Conservation (phyloP, 2,329 filamentous ascomycete species). For the Verticillium nonalfalfae region DNA sequence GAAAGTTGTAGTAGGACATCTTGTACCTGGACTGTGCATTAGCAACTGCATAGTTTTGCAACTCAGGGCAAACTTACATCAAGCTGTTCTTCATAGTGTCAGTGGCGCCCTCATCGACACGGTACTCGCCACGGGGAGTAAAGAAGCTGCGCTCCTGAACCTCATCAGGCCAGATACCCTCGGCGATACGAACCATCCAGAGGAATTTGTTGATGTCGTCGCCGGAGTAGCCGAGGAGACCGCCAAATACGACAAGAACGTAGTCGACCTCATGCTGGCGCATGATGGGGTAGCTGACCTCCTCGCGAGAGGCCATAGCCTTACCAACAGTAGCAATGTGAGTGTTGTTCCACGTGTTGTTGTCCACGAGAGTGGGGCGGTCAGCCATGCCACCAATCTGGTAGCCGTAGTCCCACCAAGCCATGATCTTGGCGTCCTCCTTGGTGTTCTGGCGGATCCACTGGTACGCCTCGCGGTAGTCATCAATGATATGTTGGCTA, state of each 20-base stretch:
- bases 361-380: conserved; percentile 92
- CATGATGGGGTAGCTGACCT: conserved; percentile 98
- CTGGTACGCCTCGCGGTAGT: conserved; percentile 98
- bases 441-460: conserved; percentile 98
- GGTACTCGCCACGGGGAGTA: conserved; percentile 87
- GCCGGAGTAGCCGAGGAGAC: conserved; percentile 91
- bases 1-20: conserved; percentile 99
- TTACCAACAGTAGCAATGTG: conserved; percentile 99
- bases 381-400: conserved; percentile 99
- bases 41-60: neutral
- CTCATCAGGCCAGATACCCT: conserved; percentile 99
- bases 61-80: conserved; percentile 60
- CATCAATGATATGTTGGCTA: conserved; percentile 96
- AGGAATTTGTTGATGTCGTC: conserved; percentile 99
- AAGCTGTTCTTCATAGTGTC: conserved; percentile 98
- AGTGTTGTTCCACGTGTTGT: conserved; percentile 99
- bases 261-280: conserved; percentile 98
- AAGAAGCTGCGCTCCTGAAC: conserved; percentile 97
- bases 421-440: conserved; percentile 96
- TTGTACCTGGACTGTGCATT: conserved; percentile 69
- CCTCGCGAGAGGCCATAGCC: conserved; percentile 95
- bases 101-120: conserved; percentile 86
- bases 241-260: conserved; percentile 94
- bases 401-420: conserved; percentile 99
- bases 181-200: conserved; percentile 99